Base-by-base conservation (phyloP, 1,139 yeast species). In the Yamadazyma conglobata region DNA sequence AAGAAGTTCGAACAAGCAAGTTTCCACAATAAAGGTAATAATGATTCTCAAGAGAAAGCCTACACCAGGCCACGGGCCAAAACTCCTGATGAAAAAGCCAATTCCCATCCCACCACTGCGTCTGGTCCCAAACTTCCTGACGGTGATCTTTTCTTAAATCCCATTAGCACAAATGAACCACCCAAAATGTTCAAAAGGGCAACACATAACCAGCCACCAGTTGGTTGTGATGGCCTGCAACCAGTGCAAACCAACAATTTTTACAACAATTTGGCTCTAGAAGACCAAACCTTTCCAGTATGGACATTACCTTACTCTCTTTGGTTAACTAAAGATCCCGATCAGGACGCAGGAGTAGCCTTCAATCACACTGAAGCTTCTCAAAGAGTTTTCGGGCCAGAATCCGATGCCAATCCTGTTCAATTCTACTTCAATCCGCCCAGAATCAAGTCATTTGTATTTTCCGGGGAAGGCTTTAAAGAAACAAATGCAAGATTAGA, bases 251-350 rank as follows among this genome's bases (percentile, higher is more conserved):
- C 74, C 15, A 68, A 68, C 37, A 67, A 65, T 41, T 66, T 68
- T 41, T 68, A 54, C 43, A 65, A 65, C 37, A 68, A 68, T 37
- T 46, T 68, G 37, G 49, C 68, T 1, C 52, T 67, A 39, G 71
- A 55, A 7, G 70, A 67, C 43, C 74, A 68, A 44, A 62, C 68
- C 1, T 63, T 54, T 41, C 73, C 74, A 2, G 55, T 65, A 0
- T 68, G 73, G 73, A 62, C 73, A 3, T 60, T 60, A 19, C 74
- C 74, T 2, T 67, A 68, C 39, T 66, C 71, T 12, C 50, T 68
- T 19, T 68, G 73, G 73, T 44, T 61, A 5, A 47, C 67, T 6
- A 61, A 58, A 32, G 72, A 65, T 25, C 62, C 60, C 0, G 60
- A 49, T 8, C 60, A 62, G 28, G 63, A 58, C 37, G 56, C 43